Conservation (phyloP, 1,284 basidiomycete species). For the Tilletia horrida region DNA sequence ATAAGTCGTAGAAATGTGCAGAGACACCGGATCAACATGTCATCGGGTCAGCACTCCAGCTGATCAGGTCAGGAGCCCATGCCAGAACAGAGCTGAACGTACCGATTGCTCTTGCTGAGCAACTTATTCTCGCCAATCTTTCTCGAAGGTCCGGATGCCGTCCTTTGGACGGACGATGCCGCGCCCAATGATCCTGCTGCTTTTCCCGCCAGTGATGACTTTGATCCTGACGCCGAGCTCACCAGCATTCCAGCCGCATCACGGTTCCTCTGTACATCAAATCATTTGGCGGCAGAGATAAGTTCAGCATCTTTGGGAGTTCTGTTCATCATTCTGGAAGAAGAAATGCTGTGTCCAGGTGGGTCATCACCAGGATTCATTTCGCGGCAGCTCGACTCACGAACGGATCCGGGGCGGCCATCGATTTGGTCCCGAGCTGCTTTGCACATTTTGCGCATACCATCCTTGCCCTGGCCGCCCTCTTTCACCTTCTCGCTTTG, state of each 20-base stretch:
- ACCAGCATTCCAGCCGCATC: slow-evolving; percentile 26
- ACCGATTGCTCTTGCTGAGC: slow-evolving; percentile 24
- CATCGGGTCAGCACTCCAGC: not conserved
- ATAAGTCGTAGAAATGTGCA: not conserved
- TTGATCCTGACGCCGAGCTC: slow-evolving; percentile 18
- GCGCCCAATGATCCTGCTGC: not conserved
- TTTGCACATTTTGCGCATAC: slow-evolving; percentile 36
- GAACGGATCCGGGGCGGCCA: slow-evolving; percentile 29
- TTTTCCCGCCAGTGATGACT: not conserved
- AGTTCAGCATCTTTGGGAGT: not conserved
- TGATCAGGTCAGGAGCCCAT: no score
- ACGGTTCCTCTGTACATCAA: slow-evolving; percentile 25
- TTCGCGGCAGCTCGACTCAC: slow-evolving; percentile 20
- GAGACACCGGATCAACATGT: slow-evolving; percentile 22
- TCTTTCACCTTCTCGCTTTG: no score
- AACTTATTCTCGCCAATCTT: slow-evolving; percentile 35
- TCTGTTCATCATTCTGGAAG: not conserved
- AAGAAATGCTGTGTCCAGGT: not conserved
- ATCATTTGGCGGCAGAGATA: no score
- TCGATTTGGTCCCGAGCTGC: slow-evolving; percentile 21
- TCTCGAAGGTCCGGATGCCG: slow-evolving; percentile 16
- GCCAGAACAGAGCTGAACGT: not conserved
- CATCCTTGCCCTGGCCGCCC: slow-evolving; percentile 17
- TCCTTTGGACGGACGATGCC: slow-evolving; percentile 10
- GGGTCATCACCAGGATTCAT: not conserved